Conservation (phyloP, 805 yeast species). For the Grigorovia jiainica region DNA sequence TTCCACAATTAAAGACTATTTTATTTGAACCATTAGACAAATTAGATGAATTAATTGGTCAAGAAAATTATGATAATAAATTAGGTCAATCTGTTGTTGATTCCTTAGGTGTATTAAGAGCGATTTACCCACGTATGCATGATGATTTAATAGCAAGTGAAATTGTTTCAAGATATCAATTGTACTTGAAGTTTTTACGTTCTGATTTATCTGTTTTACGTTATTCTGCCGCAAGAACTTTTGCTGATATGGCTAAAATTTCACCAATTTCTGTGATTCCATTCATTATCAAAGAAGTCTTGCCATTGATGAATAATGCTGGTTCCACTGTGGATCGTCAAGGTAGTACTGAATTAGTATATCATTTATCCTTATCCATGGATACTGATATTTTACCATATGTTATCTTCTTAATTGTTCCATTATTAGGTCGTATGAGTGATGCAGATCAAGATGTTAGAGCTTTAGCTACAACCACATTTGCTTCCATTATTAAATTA, state of each 20-base stretch:
- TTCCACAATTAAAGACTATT: constrained; percentile 57
- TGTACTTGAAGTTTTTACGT: constrained; percentile 43
- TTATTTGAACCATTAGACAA: constrained; percentile 57
- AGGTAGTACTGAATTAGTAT: constrained; percentile 88
- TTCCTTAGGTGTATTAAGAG: constrained; percentile 71
- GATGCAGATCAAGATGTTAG: constrained; percentile 87
- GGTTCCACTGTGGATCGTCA: constrained; percentile 65
- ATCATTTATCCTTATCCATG: constrained; percentile 78
- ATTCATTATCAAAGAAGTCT: constrained; percentile 60
- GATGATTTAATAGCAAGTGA: constrained; percentile 36
- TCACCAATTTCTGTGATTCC: constrained; percentile 67
- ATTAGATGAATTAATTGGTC: constrained; percentile 19
- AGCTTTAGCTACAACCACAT: constrained; percentile 84
- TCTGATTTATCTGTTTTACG: constrained; percentile 77
- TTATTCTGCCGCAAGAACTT: constrained; percentile 81
- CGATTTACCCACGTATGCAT: constrained; percentile 56
- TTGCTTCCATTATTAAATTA: constrained; percentile 88
- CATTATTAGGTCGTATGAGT: constrained; percentile 96
- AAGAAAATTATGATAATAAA: constrained; percentile 29
- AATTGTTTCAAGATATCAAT: constrained; percentile 44
- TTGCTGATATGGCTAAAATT: constrained; percentile 67
- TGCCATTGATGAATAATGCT: constrained; percentile 77
- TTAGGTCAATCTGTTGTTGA: constrained; percentile 78
- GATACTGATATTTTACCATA: constrained; percentile 86
- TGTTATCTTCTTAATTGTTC: constrained; percentile 90